Evolutionary conservation across 805 yeast genomes (phyloP).

Genomic region (Wickerhamiella allomyrinae): DNA sequence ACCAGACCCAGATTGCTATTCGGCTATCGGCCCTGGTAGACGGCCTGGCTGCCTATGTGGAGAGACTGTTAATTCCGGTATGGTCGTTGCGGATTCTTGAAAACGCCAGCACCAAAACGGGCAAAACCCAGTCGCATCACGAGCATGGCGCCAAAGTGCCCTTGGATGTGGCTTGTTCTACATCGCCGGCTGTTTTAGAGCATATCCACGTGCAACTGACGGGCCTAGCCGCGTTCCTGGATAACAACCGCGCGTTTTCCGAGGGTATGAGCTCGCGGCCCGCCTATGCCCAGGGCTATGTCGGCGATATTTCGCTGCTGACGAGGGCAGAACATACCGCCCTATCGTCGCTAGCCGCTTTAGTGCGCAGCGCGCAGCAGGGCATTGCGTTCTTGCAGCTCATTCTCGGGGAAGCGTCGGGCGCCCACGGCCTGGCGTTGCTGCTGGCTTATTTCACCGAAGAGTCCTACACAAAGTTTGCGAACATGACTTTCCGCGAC

Average conservation of each 20-base stretch:
- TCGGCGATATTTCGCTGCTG: constrained; percentile 18
- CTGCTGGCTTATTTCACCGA: constrained; percentile 54
- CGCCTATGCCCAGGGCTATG: constrained; percentile 2
- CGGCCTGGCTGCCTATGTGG: constrained; percentile 65
- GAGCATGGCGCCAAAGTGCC: constrained; percentile 20
- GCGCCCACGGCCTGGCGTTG: constrained; percentile 39
- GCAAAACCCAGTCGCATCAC: constrained; percentile 5
- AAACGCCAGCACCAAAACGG: constrained; percentile 9
- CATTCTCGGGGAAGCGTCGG: constrained; percentile 49
- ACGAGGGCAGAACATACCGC: constrained; percentile 84
- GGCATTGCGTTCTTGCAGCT: constrained; percentile 79
- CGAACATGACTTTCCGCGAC: constrained; percentile 55
- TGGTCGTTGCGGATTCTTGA: constrained; percentile 66
- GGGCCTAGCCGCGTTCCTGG: constrained; percentile 26
- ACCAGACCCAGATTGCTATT: constrained; percentile 27
- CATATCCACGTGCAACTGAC: constrained; percentile 20
- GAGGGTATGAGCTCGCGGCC: constrained; percentile 27
- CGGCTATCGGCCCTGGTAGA: constrained; percentile 81
- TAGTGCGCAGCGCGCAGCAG: constrained; percentile 69
- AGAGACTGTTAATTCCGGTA: constrained; percentile 61
- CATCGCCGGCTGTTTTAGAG: constrained; percentile 19
- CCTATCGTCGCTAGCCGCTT: constrained; percentile 57
- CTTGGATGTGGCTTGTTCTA: not conserved
- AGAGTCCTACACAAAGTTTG: constrained; percentile 54
- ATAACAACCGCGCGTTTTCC: constrained; percentile 32